Percentiles rank a stretch among this genome's conserved stretches.
These are phyloP conservation scores for Salvia rosmarinus DNA, from an alignment of 257 asterid genomes.

Conservation along the genomic window DNA sequence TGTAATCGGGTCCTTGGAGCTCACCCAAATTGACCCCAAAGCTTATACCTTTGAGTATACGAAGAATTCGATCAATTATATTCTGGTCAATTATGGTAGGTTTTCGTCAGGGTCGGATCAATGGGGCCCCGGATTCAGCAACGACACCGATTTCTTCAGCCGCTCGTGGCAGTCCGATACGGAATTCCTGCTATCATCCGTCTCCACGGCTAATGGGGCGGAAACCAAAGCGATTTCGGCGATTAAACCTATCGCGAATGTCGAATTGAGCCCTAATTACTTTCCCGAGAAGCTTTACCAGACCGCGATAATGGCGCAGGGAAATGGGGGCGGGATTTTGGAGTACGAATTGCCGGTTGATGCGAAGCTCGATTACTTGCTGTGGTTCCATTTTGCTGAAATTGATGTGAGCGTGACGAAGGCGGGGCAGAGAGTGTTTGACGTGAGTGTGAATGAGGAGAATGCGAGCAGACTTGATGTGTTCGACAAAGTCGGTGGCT, in stretches of 20 bases:
- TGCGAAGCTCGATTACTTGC: conserved; percentile 83
- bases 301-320: conserved; percentile 57
- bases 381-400: conserved; percentile 95
- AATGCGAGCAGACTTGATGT: conserved; percentile 81
- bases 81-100: conserved; percentile 85
- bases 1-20: conserved; percentile 70
- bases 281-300: conserved; percentile 82
- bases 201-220: conserved; percentile 37
- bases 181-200: conserved; percentile 33
- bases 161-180: conserved; percentile 87
- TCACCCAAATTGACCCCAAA: conserved; percentile 56
- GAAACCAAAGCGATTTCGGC: conserved; percentile 61
- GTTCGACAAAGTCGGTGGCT: conserved; percentile 72
- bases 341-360: conserved; percentile 76
- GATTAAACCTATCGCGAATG: conserved; percentile 49
- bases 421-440: conserved; percentile 88
- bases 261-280: conserved; percentile 64
- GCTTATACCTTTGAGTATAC: conserved; percentile 51
- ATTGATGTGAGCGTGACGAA: conserved; percentile 70
- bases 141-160: conserved; percentile 78
- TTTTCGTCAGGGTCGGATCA: conserved; percentile 79
- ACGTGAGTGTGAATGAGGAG: conserved; percentile 69
- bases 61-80: conserved; percentile 45
- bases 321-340: conserved; percentile 57
- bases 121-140: conserved; percentile 95